Percentiles rank a stretch among this genome's conserved stretches.
These are phyloP conservation scores for Naganishia onofrii DNA, from an alignment of 768 basidiomycete species.

Conservation along the genomic window DNA sequence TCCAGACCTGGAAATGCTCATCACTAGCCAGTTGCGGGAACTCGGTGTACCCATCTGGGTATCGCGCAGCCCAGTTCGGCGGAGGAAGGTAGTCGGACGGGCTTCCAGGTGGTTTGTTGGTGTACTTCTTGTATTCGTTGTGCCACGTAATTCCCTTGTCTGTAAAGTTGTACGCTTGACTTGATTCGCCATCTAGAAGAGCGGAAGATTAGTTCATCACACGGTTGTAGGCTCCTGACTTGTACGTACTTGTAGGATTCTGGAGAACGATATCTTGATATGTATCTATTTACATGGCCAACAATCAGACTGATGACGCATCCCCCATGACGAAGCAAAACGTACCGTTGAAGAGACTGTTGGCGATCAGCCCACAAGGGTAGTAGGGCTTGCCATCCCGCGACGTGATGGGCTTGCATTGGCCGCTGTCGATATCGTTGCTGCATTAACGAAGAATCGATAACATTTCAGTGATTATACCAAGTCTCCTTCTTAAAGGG, in stretches of 20 bases:
- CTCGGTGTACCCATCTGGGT: conserved; percentile 71
- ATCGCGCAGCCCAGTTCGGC: conserved; percentile 80
- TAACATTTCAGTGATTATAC: background rate
- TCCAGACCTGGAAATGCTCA: conserved; percentile 99
- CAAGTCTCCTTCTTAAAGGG: background rate
- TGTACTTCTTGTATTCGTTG: conserved; percentile 88
- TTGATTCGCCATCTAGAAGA: conserved; percentile 37
- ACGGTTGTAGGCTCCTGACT: conserved; percentile 31
- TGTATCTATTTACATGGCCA: conserved; percentile 61
- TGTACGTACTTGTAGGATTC: conserved; percentile 57
- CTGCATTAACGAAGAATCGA: conserved; percentile 29
- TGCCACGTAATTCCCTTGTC: conserved; percentile 88
- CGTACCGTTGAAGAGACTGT: conserved; percentile 89
- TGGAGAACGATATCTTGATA: conserved; percentile 64
- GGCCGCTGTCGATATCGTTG: conserved; percentile 56
- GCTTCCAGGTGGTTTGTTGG: conserved; percentile 61
- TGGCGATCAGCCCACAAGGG: conserved; percentile 95
- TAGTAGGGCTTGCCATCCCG: conserved; percentile 65
- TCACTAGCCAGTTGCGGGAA: conserved; percentile 72
- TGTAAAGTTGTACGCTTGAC: conserved; percentile 68
- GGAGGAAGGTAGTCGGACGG: conserved; percentile 77
- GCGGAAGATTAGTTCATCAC: background rate
- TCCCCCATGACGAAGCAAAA: background rate
- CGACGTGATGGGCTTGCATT: conserved; percentile 83
- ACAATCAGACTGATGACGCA: background rate